Base-by-base conservation (phyloP, 139 green algal species). In the Marvania coccoides region DNA sequence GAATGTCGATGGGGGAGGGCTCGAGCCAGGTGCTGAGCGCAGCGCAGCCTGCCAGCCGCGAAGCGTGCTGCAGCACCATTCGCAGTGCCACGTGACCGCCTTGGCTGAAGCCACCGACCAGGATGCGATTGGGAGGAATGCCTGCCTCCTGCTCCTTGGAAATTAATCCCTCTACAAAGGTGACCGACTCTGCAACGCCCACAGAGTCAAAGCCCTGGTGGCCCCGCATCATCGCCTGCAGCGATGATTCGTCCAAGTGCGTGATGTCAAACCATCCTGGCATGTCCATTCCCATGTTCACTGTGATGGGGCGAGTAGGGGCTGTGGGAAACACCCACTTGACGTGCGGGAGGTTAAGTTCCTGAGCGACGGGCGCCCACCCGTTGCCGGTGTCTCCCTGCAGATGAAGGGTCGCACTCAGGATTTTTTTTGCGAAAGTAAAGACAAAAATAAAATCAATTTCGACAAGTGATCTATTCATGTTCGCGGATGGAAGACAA, bases 221-320 rank as follows among this genome's bases (percentile, higher is more conserved):
- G 51, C 61, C 69, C 34, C 67, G 60, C 72, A 79, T 74, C 59
- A 73, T 71, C n/a, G 57, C 58, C 8, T 61, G 38, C 29, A 79
- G 45, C 0, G 48, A 46, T 0, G 12, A n/a, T 26, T 58, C 30
- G 36, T 79, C 65, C 5, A 79, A 15, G 42, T 70, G 51, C 19
- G 45, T 45, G 24, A 85, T 77, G 47, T 85, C 78, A 71, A 83
- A 85, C 78, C 77, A 84, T 19, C 74, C 78, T 9, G 67, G 56
- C 75, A 81, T 83, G 12, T 13, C 28, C 67, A 68, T 69, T 12
- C 70, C 76, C 64, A 71, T 73, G 62, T 85, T 85, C 9, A 82
- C 58, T 2, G 64, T 81, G 47, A 85, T 80, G 8, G 71, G 70
- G 5, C 78, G 65, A 3, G 60, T 77, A 4, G 75, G 70, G 1